Evolutionary conservation across 352 stramenopile species (phyloP).

Genomic region (Phytophthora citricola): DNA sequence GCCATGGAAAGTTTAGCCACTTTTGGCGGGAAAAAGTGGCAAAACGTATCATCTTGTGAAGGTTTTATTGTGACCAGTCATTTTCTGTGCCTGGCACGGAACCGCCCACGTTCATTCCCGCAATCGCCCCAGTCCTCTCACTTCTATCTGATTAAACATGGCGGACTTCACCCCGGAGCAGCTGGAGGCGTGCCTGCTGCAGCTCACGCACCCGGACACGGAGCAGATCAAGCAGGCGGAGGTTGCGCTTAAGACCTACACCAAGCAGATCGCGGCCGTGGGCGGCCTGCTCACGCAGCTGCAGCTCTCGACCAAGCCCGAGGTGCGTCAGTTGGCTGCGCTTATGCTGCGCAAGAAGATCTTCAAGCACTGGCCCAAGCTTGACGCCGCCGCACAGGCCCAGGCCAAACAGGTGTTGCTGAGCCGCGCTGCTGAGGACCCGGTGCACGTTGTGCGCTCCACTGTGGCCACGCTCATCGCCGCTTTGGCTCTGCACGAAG

Average conservation of each 20-base stretch:
- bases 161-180: slow-evolving; percentile 85
- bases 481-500: slow-evolving; percentile 81
- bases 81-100: slow-evolving; percentile 20
- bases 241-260: slow-evolving; percentile 91
- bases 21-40: slow-evolving; percentile 25
- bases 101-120: slow-evolving; percentile 30
- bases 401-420: slow-evolving; percentile 92
- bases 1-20: slow-evolving; percentile 19
- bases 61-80: slow-evolving; percentile 44
- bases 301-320: slow-evolving; percentile 72
- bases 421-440: slow-evolving; percentile 83
- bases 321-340: slow-evolving; percentile 92
- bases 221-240: slow-evolving; percentile 96
- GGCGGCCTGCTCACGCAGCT: slow-evolving; percentile 91
- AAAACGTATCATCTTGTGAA: slow-evolving; percentile 29
- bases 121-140: slow-evolving; percentile 19
- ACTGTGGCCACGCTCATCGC: slow-evolving; percentile 86
- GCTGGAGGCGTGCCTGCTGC: slow-evolving; percentile 86
- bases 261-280: slow-evolving; percentile 91
- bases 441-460: slow-evolving; percentile 88
- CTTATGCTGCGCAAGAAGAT: slow-evolving; percentile 96
- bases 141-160: slow-evolving; percentile 42
- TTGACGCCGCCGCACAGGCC: slow-evolving; percentile 80
- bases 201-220: slow-evolving; percentile 95
- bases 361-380: slow-evolving; percentile 92